Conservation (phyloP, 2,329 filamentous ascomycete species). For the Diaporthe sp. region DNA sequence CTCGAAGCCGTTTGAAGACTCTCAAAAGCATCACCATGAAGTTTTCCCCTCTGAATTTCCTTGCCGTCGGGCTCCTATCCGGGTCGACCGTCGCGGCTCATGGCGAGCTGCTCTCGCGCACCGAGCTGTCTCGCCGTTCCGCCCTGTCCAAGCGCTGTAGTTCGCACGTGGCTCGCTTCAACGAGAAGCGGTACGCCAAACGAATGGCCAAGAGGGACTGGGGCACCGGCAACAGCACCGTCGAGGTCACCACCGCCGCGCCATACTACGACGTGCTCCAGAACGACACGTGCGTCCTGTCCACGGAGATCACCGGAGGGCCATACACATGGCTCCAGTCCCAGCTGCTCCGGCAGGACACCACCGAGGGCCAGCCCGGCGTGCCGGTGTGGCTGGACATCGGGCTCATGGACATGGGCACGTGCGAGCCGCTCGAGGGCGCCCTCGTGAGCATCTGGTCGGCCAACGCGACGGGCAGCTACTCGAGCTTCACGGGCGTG, state of each 20-base stretch:
- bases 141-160: conserved; percentile 29
- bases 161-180: background rate
- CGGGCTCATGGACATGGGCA: conserved; percentile 34
- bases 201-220: conserved; percentile 10
- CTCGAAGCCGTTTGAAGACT: background rate
- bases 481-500: conserved; percentile 27
- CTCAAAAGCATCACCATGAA: background rate
- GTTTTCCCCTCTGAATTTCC: background rate
- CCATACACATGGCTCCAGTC: conserved; percentile 33
- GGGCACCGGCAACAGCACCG: conserved; percentile 7
- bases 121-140: conserved; percentile 9
- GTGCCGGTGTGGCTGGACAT: conserved; percentile 31
- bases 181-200: conserved; percentile 32
- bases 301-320: conserved; percentile 25
- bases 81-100: background rate
- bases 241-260: conserved; percentile 25
- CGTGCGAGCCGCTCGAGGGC: conserved; percentile 33
- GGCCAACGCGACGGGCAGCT: conserved; percentile 23
- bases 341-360: conserved; percentile 26
- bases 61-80: background rate
- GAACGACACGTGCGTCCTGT: conserved; percentile 36
- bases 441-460: conserved; percentile 36
- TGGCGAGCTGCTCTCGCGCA: background rate
- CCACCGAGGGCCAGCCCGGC: conserved; percentile 31
- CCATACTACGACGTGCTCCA: conserved; percentile 35